Base-by-base conservation (phyloP, 371 early-diverging fungal species). In the Thermomucor indicae-seudaticae region DNA sequence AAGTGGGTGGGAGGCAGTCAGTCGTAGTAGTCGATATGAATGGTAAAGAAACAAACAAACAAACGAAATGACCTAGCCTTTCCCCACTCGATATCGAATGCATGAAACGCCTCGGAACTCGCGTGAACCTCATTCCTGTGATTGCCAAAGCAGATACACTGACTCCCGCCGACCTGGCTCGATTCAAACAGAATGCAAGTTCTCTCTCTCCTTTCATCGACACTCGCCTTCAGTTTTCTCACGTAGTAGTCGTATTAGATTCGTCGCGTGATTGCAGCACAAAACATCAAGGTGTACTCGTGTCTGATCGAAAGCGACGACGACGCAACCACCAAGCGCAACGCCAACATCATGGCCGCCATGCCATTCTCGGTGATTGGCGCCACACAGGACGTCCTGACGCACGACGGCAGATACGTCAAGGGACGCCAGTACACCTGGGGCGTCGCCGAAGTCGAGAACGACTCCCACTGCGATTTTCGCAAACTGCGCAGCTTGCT, bases 281-380 rank as follows among this genome's bases (percentile, higher is more conserved):
- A 93, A 67, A 79, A 82, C 49, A 93, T 93, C 51, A 77, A 85
- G 49, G 82, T 89, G 40, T 94, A 87, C 71, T 72, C 77, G n/a
- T 89, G 89, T 49, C 83, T 90, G n/a, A 67, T 91, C 30, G 92
- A 95, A 53, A 88, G 87, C 59, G 95, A 94, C 30, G 94, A 93
- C 59, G 93, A 93, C 56, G 74, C 79, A 12, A 80, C 77, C 40
- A 84, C 91, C 12, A 78, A 75, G 51, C 82, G 91, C 53, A 96
- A 92, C 74, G 75, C 75, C 58, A 88, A 81, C 65, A 93, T 94
- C 44, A 79, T 91, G 76, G 78, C 81, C 8, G 90, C 96, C 6
- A 83, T 92, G 85, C 98, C 98, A 5, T 96, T 96, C 71, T 90
- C 97, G 14, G 86, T 97, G 39, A 95, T 99, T 65, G 95, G 96